Evolutionary conservation across 371 early-diverging fungal genomes (phyloP).

Genomic region (Paraphysoderma sedebokerense): DNA sequence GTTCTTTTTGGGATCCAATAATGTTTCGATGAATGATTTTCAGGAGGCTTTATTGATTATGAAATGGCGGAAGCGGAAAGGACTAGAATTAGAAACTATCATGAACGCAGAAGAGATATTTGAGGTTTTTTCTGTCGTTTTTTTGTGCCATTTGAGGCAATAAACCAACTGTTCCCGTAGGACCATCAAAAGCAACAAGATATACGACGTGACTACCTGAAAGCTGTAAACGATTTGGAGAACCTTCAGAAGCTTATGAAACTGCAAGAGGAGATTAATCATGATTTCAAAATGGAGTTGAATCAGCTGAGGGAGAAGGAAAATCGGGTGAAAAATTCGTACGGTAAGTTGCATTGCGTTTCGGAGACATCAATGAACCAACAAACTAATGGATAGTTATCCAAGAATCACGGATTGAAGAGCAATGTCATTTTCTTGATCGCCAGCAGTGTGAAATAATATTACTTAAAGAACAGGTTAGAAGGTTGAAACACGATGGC

Average conservation of each 20-base stretch:
- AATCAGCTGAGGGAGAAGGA: slow-evolving; percentile 13
- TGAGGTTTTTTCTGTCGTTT: background rate
- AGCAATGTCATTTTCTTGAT: too few species aligned
- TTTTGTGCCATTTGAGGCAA: too few species aligned
- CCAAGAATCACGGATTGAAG: too few species aligned
- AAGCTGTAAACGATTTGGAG: slow-evolving; percentile 24
- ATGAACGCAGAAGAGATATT: slow-evolving; percentile 9
- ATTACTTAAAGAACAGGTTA: too few species aligned
- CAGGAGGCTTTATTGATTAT: slow-evolving; percentile 24
- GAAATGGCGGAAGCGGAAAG: slow-evolving; percentile 11
- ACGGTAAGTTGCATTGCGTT: too few species aligned
- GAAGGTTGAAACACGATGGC: too few species aligned
- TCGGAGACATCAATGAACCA: too few species aligned
- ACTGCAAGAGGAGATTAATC: slow-evolving; percentile 24
- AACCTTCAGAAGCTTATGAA: slow-evolving; percentile 16
- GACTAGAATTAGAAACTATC: slow-evolving; percentile 16
- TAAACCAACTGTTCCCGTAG: slow-evolving; percentile 6
- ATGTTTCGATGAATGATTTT: slow-evolving; percentile 16
- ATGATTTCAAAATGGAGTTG: slow-evolving; percentile 21
- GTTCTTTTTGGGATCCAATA: slow-evolving; percentile 9
- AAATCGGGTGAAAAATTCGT: slow-evolving; percentile 19
- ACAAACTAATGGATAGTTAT: too few species aligned
- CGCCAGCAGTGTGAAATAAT: too few species aligned
- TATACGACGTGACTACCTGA: slow-evolving; percentile 19
- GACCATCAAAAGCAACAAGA: slow-evolving; percentile 19